Evolutionary conservation across 768 basidiomycete genomes (phyloP), one percentile per base, ranked within the genome.

Genomic region (Phaeotremella skinneri): DNA sequence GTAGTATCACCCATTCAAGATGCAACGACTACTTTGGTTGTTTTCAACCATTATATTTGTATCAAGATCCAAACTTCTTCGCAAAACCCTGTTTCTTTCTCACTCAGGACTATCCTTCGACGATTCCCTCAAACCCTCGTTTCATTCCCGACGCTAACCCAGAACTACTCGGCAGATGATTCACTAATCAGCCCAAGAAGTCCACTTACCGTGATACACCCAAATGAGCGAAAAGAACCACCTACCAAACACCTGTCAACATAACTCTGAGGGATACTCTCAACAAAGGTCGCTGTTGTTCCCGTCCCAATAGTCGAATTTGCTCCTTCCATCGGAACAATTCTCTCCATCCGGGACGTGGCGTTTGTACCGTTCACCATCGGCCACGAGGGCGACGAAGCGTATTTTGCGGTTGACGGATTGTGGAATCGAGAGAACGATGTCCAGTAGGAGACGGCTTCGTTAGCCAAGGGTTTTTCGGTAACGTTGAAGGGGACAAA

Each of bases 401-500:
- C 25, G 21, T 50, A 56, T 27, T 50, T 57, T 31, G 43, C 13
- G 16, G 47, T 51, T 7, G 61, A 62, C 0, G 61, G 61, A 53
- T 56, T 29, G 29, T 34, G 51, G 11, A 49, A 20, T 13, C 61
- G 32, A 7, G 52, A 34, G 32, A 62, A 57, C 2, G 61, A 62
- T 9, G 61, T 62, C 61, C 61, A 62, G 55, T 62, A 62, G 20
- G 48, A 50, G 6, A 43, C 48, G 6, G 52, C 54, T 39, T 62
- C 61, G 13, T 45, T 34, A 2, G 61, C 55, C 16, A 62, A 51
- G 3, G 52, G 61, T 26, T 57, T 55, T 41, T 62, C 61, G 17
- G 61, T 62, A n/a, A 49, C 55, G 31, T 62, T 62, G 49, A 62
- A 62, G 2, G 61, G 49, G 3, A 39, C 26, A 56, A 62, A 62